These are phyloP conservation scores for Casuarina cunninghamiana DNA, from an alignment of 306 rosid genomes.

Conservation along the genomic window DNA sequence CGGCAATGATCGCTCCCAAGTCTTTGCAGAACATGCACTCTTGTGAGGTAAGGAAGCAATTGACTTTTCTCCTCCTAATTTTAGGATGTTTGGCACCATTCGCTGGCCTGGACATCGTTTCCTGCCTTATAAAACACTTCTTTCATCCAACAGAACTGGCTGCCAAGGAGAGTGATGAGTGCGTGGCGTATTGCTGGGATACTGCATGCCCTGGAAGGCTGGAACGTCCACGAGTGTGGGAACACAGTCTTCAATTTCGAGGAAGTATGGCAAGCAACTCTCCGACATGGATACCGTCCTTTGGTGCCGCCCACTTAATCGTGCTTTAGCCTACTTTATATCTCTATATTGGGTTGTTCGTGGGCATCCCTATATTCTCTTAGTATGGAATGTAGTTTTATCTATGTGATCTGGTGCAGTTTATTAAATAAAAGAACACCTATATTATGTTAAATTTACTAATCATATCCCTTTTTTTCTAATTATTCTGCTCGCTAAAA, in stretches of 20 bases:
- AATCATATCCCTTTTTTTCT: too few relatives aligned
- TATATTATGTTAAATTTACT: too few relatives aligned
- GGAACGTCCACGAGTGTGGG: slow-evolving; percentile 72
- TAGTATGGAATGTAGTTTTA: too few relatives aligned
- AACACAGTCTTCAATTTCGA: slow-evolving; percentile 41
- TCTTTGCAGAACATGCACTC: too few relatives aligned
- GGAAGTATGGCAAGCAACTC: slow-evolving; percentile 52
- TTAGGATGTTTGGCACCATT: too few relatives aligned
- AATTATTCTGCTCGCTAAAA: too few relatives aligned
- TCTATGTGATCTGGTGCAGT: too few relatives aligned
- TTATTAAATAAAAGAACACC: too few relatives aligned
- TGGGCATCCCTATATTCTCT: too few relatives aligned
- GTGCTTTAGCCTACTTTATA: background rate
- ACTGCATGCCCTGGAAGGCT: slow-evolving; percentile 65
- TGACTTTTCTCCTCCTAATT: background rate
- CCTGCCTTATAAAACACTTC: too few relatives aligned
- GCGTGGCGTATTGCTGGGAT: slow-evolving; percentile 75
- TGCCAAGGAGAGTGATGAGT: slow-evolving; percentile 82
- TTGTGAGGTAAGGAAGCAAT: background rate
- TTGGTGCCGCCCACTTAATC: background rate
- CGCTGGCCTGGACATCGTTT: too few relatives aligned
- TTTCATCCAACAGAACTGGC: slow-evolving; percentile 49
- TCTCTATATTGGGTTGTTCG: background rate
- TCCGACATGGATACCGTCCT: slow-evolving; percentile 47
- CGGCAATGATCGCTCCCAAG: too few relatives aligned